Evolutionary conservation across 2,329 filamentous ascomycete genomes (phyloP), one percentile per base, ranked within the genome.

Genomic region (Podosphaera leucotricha): DNA sequence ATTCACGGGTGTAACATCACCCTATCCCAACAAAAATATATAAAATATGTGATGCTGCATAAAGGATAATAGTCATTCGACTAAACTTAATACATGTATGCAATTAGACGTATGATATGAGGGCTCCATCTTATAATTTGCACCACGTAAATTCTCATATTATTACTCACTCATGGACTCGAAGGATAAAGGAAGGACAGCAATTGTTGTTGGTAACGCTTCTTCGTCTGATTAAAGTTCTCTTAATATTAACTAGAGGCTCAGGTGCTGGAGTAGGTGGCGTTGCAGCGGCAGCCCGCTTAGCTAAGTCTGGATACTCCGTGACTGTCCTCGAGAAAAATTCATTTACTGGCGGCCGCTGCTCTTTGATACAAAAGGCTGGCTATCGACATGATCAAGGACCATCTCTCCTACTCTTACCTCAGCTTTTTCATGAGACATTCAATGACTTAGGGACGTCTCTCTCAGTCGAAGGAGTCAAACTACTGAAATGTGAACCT

Each of bases 291-390:
- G 76, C 80, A 46, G 78, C 79, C 2, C 72, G 79, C 39, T 69
- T 84, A 10, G 75, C 77, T 42, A 77, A 76, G 55, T 70, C 77
- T 1, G 80, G 79, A 35, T 75, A 77, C 57, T 58, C 66, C 28
- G 79, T 84, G n/a, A 83, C 77, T 0, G 75, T 84, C 1, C 61
- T 84, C n/a, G 80, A 85, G 59, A 83, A 83, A 64, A 83, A 84
- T 54, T 62, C 63, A 46, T 80, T 80, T 56, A 76, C 73, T 0
- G 80, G 80, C 39, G 80, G 80, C 3, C 66, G 80, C 44, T 84
- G 78, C 60, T 78, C 72, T 38, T 60, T 83, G 21, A 66, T 83
- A 33, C 62, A 70, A 43, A 62, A 70, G 46, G 61, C 70, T 41
- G 73, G 70, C 44, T 73, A 75, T 57, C 64, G 80, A 46, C 84